These are phyloP conservation scores for Onygena corvina DNA, from an alignment of 2,329 filamentous ascomycete genomes.

Conservation along the genomic window DNA sequence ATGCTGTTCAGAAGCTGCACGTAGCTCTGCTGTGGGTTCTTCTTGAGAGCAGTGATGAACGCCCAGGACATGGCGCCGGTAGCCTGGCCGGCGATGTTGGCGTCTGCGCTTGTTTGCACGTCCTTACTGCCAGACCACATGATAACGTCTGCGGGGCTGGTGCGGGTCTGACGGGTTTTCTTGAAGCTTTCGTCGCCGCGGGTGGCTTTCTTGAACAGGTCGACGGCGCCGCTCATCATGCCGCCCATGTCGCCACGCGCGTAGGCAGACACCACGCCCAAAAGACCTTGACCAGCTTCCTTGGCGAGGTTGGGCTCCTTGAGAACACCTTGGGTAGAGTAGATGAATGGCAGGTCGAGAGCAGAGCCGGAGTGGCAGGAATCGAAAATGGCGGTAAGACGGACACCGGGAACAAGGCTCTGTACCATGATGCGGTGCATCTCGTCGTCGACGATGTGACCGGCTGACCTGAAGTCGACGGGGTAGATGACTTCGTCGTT, in stretches of 20 bases:
- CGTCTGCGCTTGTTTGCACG: constrained; percentile 86
- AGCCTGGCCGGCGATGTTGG: constrained; percentile 73
- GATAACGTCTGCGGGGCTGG: constrained; percentile 85
- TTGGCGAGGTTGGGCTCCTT: constrained; percentile 58
- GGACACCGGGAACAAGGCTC: constrained; percentile 67
- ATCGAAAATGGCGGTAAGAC: constrained; percentile 58
- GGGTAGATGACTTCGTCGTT: constrained; percentile 71
- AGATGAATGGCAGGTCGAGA: constrained; percentile 55
- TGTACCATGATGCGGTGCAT: constrained; percentile 68
- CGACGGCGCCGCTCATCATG: constrained; percentile 68
- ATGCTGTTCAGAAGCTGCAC: constrained; percentile 92
- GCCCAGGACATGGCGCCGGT: constrained; percentile 98
- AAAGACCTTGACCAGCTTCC: constrained; percentile 52
- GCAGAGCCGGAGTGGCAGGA: constrained; percentile 57
- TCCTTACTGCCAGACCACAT: constrained; percentile 99
- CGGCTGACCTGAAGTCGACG: constrained; percentile 56
- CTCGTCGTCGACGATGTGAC: constrained; percentile 66
- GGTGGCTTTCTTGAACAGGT: constrained; percentile 77
- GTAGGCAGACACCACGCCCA: constrained; percentile 62
- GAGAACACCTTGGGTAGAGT: constrained; percentile 55
- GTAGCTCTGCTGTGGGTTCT: constrained; percentile 92
- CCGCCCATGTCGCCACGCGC: constrained; percentile 70
- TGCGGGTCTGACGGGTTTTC: constrained; percentile 75
- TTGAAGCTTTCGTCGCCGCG: constrained; percentile 67
- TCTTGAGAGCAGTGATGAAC: constrained; percentile 80